Conservation (phyloP, 257 asterid genomes). For the Cordia subcordata region DNA sequence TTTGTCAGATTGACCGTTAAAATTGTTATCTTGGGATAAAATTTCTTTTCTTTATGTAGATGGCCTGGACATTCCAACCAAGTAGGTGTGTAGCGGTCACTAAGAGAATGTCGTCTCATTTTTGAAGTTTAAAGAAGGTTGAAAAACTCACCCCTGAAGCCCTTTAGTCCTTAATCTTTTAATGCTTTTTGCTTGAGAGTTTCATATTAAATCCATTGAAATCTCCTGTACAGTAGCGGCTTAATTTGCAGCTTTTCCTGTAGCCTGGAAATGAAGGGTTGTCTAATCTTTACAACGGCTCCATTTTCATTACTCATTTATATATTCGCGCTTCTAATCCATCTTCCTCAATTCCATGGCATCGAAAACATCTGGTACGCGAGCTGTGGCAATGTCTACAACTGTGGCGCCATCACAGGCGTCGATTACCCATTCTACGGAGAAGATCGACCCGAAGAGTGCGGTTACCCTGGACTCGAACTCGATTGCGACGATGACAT, state of each 20-base stretch:
- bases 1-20: no score
- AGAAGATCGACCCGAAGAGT: neutral
- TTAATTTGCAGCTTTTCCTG: neutral
- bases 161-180: constrained; percentile 1
- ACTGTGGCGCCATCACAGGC: neutral
- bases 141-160: neutral
- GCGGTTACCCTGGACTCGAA: constrained; percentile 8
- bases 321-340: constrained; percentile 7
- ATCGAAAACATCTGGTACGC: neutral
- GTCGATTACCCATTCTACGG: constrained; percentile 1
- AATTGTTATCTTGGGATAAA: neutral
- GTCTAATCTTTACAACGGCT: neutral
- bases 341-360: neutral
- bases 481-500: constrained; percentile 3
- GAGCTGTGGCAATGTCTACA: neutral
- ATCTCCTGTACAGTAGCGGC: neutral
- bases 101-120: constrained; percentile 5
- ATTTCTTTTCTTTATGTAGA: neutral
- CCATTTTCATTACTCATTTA: neutral
- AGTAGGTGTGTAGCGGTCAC: neutral
- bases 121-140: neutral
- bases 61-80: neutral
- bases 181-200: neutral
- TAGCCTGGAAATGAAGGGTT: constrained; percentile 11
- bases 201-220: neutral